These are phyloP conservation scores for Pulveroboletus sp. DNA, from an alignment of 768 basidiomycete species.

Conservation along the genomic window DNA sequence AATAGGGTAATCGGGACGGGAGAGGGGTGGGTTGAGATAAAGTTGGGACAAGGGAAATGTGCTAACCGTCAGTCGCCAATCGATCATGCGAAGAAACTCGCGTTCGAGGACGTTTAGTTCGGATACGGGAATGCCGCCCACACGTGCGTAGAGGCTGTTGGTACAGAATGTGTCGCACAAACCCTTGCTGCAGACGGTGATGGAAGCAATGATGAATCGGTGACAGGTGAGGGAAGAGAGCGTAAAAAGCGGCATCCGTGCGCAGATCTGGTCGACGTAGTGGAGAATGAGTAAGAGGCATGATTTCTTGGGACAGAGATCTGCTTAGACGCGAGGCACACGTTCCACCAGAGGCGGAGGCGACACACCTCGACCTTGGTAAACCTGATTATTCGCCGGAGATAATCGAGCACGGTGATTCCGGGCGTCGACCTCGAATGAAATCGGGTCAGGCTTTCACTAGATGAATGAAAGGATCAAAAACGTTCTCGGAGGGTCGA, in stretches of 20 bases:
- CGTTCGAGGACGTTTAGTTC: slow-evolving; percentile 94
- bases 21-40: slow-evolving; percentile 6
- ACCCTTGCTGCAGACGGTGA: slow-evolving; percentile 90
- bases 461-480: slow-evolving; percentile 32
- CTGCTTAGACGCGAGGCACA: slow-evolving; percentile 6
- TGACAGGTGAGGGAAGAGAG: slow-evolving; percentile 95
- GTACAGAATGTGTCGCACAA: slow-evolving; percentile 95
- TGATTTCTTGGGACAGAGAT: slow-evolving; percentile 47
- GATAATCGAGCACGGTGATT: slow-evolving; percentile 88
- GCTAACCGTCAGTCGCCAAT: slow-evolving; percentile 92
- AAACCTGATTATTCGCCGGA: slow-evolving; percentile 88
- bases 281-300: slow-evolving; percentile 79
- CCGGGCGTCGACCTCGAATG: slow-evolving; percentile 89
- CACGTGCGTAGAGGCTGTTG: slow-evolving; percentile 91
- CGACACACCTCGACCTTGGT: slow-evolving; percentile 87
- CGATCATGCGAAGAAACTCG: slow-evolving; percentile 87
- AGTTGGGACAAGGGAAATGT: slow-evolving; percentile 27
- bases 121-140: slow-evolving; percentile 86
- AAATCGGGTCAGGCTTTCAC: slow-evolving; percentile 90
- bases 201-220: slow-evolving; percentile 92
- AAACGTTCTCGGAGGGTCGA: slow-evolving; percentile 11
- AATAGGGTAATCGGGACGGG: neutral
- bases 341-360: neutral
- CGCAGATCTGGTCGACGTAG: slow-evolving; percentile 93
- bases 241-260: slow-evolving; percentile 81